Percentiles rank a stretch among this genome's conserved stretches.
Evolutionary conservation across 345 rosid genomes (phyloP).

Genomic region (Tarenaya hassleriana): DNA sequence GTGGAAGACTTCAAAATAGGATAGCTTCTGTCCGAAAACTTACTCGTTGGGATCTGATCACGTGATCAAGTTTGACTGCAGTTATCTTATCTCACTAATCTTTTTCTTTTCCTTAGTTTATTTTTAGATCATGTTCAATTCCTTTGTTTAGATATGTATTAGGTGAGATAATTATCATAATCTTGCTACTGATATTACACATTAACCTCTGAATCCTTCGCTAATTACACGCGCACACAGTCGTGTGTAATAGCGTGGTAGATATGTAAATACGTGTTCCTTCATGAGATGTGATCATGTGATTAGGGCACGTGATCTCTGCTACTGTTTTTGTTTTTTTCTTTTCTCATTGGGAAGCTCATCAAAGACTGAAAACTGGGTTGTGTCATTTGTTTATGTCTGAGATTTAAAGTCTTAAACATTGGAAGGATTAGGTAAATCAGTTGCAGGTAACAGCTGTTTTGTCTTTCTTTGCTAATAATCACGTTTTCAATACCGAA

Average conservation of each 20-base stretch:
- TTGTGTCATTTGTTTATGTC: constrained; percentile 12
- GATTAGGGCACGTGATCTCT: constrained; percentile 30
- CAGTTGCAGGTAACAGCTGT: constrained; percentile 29
- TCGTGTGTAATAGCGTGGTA: no score
- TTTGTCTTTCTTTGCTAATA: no score
- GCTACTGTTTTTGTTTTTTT: constrained; percentile 16
- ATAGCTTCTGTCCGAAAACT: constrained; percentile 9
- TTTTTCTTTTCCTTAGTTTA: no score
- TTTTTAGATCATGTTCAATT: no score
- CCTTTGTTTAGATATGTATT: no score
- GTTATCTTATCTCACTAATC: constrained; percentile 1
- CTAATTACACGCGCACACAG: no score
- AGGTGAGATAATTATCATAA: constrained; percentile 20
- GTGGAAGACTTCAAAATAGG: no score
- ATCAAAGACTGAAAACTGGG: constrained; percentile 25
- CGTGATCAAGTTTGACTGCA: constrained; percentile 30
- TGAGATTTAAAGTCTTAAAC: constrained; percentile 13
- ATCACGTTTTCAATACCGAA: no score
- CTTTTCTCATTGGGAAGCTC: no score
- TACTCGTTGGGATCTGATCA: constrained; percentile 32
- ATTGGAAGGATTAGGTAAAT: constrained; percentile 13
- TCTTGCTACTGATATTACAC: constrained; percentile 16
- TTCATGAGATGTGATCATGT: constrained; percentile 26
- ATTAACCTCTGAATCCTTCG: neutral
- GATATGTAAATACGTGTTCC: constrained; percentile 2